phyloP scores from a whole-genome alignment of 139 green algal species.

The Spirogloea muscicola region DNA sequence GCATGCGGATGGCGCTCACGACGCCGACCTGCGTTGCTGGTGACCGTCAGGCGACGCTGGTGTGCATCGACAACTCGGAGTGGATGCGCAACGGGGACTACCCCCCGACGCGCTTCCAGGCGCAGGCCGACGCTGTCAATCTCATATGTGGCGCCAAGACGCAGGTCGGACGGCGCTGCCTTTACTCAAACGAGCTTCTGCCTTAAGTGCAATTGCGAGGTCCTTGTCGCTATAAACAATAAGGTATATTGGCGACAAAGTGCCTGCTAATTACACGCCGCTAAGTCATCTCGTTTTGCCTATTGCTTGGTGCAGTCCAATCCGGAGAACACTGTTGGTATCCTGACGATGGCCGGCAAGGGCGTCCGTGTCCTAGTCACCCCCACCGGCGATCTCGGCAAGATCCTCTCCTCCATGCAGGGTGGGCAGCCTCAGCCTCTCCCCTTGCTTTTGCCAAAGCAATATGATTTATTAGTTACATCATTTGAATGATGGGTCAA shows the following conservation, averaged over 20 bases:
- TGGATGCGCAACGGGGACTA: slow-evolving; percentile 95
- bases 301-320: slow-evolving; percentile 75
- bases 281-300: too few relatives aligned
- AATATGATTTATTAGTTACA: too few relatives aligned
- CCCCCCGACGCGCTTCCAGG: slow-evolving; percentile 82
- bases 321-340: slow-evolving; percentile 95
- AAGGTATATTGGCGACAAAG: too few relatives aligned
- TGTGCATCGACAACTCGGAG: slow-evolving; percentile 95
- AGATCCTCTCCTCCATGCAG: slow-evolving; percentile 87
- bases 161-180: too few relatives aligned
- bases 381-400: slow-evolving; percentile 92
- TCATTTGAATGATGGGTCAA: too few relatives aligned
- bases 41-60: slow-evolving; percentile 84
- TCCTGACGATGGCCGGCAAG: slow-evolving; percentile 95
- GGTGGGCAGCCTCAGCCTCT: slow-evolving; percentile 18
- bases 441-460: too few relatives aligned
- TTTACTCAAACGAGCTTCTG: too few relatives aligned
- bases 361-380: slow-evolving; percentile 89
- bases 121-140: slow-evolving; percentile 95
- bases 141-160: slow-evolving; percentile 95
- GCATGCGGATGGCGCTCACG: too few relatives aligned
- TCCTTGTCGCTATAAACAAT: too few relatives aligned
- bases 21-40: too few relatives aligned
- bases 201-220: too few relatives aligned
- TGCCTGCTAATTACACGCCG: too few relatives aligned